These are phyloP conservation scores for Colletotrichum kahawae DNA, from an alignment of 2,329 filamentous ascomycete species.

Conservation along the genomic window DNA sequence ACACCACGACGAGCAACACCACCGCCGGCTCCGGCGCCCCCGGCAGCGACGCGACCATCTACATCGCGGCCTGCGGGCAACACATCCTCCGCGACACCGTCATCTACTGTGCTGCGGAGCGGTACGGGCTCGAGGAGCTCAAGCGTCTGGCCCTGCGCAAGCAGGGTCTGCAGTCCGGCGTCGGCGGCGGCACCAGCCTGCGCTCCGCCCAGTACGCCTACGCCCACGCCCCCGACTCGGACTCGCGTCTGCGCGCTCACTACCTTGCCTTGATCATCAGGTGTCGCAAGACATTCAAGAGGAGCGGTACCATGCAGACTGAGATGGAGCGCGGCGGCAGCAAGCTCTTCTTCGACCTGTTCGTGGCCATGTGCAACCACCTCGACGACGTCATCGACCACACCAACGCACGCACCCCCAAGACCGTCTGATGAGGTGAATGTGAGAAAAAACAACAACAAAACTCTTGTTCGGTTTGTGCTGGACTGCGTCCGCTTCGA, in stretches of 20 bases:
- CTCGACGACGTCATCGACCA: conserved; percentile 94
- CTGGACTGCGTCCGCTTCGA: background rate
- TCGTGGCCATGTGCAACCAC: conserved; percentile 98
- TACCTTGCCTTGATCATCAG: conserved; percentile 97
- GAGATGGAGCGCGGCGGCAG: conserved; percentile 93
- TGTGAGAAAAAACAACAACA: background rate
- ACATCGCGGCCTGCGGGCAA: conserved; percentile 74
- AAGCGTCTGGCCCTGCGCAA: conserved; percentile 91
- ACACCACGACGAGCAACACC: conserved; percentile 67
- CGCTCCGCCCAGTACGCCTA: conserved; percentile 94
- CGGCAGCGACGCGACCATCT: conserved; percentile 77
- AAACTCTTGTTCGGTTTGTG: background rate
- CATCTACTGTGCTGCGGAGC: conserved; percentile 91
- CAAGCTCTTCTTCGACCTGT: conserved; percentile 97
- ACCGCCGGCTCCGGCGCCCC: conserved; percentile 49
- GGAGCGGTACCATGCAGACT: conserved; percentile 97
- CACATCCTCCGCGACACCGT: conserved; percentile 89
- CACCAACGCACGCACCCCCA: conserved; percentile 69
- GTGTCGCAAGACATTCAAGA: conserved; percentile 96
- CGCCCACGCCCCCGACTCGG: conserved; percentile 90
- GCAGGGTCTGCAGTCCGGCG: conserved; percentile 91
- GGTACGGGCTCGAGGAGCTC: conserved; percentile 90
- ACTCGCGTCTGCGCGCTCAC: conserved; percentile 92
- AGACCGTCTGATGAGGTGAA: conserved; percentile 53
- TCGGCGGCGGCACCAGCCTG: conserved; percentile 90